These are phyloP conservation scores for Boletus rubropictus DNA, from an alignment of 768 basidiomycete species.

Conservation along the genomic window DNA sequence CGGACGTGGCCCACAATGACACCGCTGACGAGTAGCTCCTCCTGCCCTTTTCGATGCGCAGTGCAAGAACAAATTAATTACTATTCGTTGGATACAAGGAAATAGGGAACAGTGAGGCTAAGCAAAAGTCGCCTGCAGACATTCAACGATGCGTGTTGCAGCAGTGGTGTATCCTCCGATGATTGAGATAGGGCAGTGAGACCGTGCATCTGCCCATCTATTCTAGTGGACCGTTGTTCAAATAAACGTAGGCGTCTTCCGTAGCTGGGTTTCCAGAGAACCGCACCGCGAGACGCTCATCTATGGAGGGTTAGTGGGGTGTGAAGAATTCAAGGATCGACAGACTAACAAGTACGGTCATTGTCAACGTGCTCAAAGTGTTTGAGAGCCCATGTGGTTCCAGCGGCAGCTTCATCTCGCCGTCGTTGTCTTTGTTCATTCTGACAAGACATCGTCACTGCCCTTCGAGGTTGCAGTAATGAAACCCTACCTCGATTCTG, in stretches of 20 bases:
- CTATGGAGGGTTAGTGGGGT: constrained; percentile 19
- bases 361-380: constrained; percentile 68
- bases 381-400: constrained; percentile 66
- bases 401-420: constrained; percentile 73
- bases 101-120: constrained; percentile 10
- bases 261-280: constrained; percentile 61
- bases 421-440: constrained; percentile 89
- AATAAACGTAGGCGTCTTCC: constrained; percentile 74
- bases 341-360: constrained; percentile 65
- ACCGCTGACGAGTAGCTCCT: constrained; percentile 3
- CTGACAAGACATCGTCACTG: constrained; percentile 35
- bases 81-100: constrained; percentile 10
- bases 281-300: constrained; percentile 58
- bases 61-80: constrained; percentile 11
- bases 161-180: constrained; percentile 2
- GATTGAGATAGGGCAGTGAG: constrained; percentile 1
- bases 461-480: not conserved
- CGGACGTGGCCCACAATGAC: constrained; percentile 6
- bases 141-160: constrained; percentile 6
- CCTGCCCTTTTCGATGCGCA: not conserved
- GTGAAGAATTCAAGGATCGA: not conserved
- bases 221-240: constrained; percentile 43
- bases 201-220: constrained; percentile 14
- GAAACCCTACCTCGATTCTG: constrained; percentile 70
- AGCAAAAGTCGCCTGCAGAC: constrained; percentile 13